Evolutionary conservation across 108 stramenopile species (phyloP), one percentile per base, ranked within the genome.

Genomic region (Cyclotella cryptica): DNA sequence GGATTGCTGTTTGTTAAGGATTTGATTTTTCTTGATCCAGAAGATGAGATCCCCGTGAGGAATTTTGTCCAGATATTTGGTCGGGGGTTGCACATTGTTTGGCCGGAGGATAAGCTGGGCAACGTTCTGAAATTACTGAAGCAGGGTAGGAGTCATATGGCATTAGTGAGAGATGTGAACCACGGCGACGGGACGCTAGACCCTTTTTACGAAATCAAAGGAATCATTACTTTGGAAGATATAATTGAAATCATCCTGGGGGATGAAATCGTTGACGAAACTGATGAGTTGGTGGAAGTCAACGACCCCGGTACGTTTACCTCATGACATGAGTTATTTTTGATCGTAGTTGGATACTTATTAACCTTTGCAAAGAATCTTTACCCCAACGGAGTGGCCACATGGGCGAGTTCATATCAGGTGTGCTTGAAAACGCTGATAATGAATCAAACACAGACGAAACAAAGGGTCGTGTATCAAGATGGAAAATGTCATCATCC

Each of bases 151-250:
- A 88, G 89, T 17, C 99, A 99, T 76, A 84, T 98, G 92, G 97
- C 98, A 47, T 69, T 99, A 7, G 98, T 99, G 44, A 88, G 96
- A 12, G 97, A 98, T 78, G 96, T 98, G 51, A 93, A 95, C 74
- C 81, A 93, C 69, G 79, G 84, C 2, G 91, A 93, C 58, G 87
- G 80, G 44, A 72, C 66, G 0, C 60, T 72, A 57, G 98, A 99
- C 78, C 97, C 98, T 0, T 89, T 84, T 63, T 98, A 98, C 66
- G 94, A 92, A 78, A 84, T 98, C 14, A 96, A 92, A 30, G 99
- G 99, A 21, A 96, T 99, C 65, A 97, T 99, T 52, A 99, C 99
- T 0, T 74, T 99, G 29, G 99, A 99, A 85, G 98, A 98, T 83
- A 96, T 95, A 40, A 90, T 97, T 51, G 96, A 97, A 72, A 90